These are phyloP conservation scores for Gentiana straminea DNA, from an alignment of 257 asterid species.

Conservation along the genomic window DNA sequence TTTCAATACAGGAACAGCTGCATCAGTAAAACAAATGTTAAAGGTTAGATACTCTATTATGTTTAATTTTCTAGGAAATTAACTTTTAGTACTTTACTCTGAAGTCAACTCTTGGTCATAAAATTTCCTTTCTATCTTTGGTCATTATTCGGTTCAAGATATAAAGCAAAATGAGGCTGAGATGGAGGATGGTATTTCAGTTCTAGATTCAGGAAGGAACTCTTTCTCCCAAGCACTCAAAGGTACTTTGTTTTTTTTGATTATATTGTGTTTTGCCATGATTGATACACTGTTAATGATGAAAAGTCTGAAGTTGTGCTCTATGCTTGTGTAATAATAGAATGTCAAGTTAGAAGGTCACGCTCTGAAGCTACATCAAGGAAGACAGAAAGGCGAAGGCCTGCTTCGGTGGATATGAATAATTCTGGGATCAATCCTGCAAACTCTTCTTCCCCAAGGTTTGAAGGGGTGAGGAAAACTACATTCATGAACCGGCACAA, in stretches of 20 bases:
- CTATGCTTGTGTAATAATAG: conserved; percentile 29
- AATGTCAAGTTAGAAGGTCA: conserved; percentile 67
- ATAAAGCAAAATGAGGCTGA: conserved; percentile 60
- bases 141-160: conserved; percentile 31
- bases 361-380: conserved; percentile 42
- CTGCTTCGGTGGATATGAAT: conserved; percentile 74
- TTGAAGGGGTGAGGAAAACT: conserved; percentile 50
- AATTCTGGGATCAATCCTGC: conserved; percentile 26
- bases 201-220: conserved; percentile 62
- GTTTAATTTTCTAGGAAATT: conserved; percentile 9
- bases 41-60: conserved; percentile 37
- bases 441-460: conserved; percentile 56
- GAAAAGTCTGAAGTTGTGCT: background rate
- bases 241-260: conserved; percentile 32
- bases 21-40: conserved; percentile 50
- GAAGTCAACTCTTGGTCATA: conserved; percentile 10
- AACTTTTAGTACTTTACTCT: conserved; percentile 4
- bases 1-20: conserved; percentile 30
- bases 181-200: conserved; percentile 55
- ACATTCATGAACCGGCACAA: conserved; percentile 30
- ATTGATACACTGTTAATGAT: background rate
- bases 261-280: background rate
- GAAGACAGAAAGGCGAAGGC: conserved; percentile 51
- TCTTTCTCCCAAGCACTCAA: conserved; percentile 89
- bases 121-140: background rate